These are phyloP conservation scores for Macroventuria anomochaeta DNA, from an alignment of 2,329 filamentous ascomycete species.

Conservation along the genomic window DNA sequence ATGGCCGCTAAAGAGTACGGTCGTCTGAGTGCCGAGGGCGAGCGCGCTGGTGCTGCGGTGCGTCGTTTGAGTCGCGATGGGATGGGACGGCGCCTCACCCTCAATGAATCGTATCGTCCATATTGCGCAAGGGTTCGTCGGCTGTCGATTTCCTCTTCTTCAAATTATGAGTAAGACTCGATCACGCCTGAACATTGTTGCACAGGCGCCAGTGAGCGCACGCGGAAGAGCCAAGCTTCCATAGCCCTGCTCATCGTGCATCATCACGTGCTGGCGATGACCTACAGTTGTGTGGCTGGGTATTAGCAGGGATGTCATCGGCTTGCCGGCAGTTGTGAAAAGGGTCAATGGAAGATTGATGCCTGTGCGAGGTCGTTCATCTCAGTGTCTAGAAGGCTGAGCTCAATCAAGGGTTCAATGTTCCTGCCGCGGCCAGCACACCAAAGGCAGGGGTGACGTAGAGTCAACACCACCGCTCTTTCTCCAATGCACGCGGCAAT, in stretches of 20 bases:
- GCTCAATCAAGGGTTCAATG: background rate
- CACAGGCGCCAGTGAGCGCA: conserved; percentile 19
- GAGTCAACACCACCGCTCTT: background rate
- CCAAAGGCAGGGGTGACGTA: conserved; percentile 1
- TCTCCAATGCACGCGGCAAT: background rate
- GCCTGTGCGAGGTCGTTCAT: background rate
- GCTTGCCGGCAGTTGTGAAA: background rate
- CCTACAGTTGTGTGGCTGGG: conserved; percentile 11
- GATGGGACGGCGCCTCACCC: conserved; percentile 16
- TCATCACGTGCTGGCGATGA: conserved; percentile 36
- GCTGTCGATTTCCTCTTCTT: background rate
- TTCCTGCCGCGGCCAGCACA: background rate
- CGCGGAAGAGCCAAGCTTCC: conserved; percentile 25
- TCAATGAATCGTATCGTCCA: conserved; percentile 16
- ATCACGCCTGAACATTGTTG: conserved; percentile 18
- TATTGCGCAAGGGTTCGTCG: conserved; percentile 10
- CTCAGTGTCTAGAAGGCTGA: background rate
- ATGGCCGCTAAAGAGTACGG: conserved; percentile 27
- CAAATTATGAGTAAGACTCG: conserved; percentile 1
- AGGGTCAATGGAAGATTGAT: background rate
- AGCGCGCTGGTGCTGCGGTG: background rate
- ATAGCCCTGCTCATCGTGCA: conserved; percentile 25
- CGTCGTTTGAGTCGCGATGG: conserved; percentile 12
- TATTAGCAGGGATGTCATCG: conserved; percentile 1
- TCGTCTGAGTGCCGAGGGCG: background rate